Conservation (phyloP, 1,139 yeast species). For the Zygosaccharomyces sapae region DNA sequence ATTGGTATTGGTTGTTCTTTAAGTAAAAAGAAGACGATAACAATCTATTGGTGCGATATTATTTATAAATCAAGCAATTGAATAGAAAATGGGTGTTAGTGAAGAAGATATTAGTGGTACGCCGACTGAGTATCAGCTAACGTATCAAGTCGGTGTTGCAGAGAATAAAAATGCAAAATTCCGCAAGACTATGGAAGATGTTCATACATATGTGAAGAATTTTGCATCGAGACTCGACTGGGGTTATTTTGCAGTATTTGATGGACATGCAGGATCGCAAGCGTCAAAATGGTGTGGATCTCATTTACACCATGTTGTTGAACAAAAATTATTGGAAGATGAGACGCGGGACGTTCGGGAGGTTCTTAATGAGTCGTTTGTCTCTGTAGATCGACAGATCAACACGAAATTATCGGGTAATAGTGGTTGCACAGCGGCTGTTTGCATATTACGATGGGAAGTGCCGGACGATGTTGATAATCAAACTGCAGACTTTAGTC, state of each 20-base stretch:
- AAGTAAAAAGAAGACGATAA: neutral
- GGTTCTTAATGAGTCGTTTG: constrained; percentile 56
- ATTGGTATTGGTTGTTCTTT: too few relatives aligned
- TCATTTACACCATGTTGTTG: constrained; percentile 55
- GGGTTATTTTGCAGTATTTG: constrained; percentile 95
- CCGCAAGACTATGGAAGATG: constrained; percentile 93
- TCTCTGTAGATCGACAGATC: constrained; percentile 69
- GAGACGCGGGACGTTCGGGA: constrained; percentile 51
- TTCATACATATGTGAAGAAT: constrained; percentile 88
- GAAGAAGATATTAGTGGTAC: neutral
- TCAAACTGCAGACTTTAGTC: constrained; percentile 27
- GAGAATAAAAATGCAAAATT: constrained; percentile 80
- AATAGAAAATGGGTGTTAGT: constrained; percentile 2
- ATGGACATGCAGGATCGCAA: constrained; percentile 95
- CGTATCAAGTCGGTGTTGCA: constrained; percentile 83
- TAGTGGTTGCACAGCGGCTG: constrained; percentile 95
- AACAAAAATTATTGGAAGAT: constrained; percentile 35
- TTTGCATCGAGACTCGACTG: constrained; percentile 85
- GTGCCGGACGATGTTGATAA: constrained; percentile 38
- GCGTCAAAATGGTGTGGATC: constrained; percentile 97
- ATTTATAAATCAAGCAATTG: neutral
- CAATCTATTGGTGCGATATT: neutral
- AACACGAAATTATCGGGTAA: constrained; percentile 54
- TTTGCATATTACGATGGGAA: constrained; percentile 89
- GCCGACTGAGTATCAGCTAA: constrained; percentile 41